phyloP scores from a whole-genome alignment of 2,329 filamentous ascomycete genomes.

The Ophiostoma fasciatum region DNA sequence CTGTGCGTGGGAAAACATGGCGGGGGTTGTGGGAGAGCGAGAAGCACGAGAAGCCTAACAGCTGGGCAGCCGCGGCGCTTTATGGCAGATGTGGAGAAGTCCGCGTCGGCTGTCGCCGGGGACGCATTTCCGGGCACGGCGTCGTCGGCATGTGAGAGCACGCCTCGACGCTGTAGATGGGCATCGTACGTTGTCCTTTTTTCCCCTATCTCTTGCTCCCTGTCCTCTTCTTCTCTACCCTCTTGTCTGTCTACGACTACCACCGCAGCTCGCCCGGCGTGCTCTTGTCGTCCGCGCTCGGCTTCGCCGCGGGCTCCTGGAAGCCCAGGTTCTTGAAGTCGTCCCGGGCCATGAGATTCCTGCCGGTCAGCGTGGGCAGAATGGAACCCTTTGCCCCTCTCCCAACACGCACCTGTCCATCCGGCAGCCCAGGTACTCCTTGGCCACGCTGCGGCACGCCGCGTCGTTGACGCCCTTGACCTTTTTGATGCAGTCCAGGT shows the following conservation, averaged over 20 bases:
- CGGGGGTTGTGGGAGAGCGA: too few species aligned
- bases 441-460: slow-evolving; percentile 72
- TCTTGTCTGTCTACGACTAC: slow-evolving; percentile 12
- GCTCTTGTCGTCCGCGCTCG: slow-evolving; percentile 14
- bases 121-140: too few species aligned
- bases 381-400: slow-evolving; percentile 5
- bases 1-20: too few species aligned
- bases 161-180: too few species aligned
- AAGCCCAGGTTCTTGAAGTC: slow-evolving; percentile 92
- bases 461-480: slow-evolving; percentile 73
- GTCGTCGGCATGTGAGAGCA: too few species aligned
- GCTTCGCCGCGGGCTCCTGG: slow-evolving; percentile 25
- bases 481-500: slow-evolving; percentile 76
- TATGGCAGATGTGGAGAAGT: too few species aligned
- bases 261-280: slow-evolving; percentile 20
- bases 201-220: neutral
- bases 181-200: too few species aligned
- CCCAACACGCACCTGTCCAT: slow-evolving; percentile 67
- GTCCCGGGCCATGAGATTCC: slow-evolving; percentile 91
- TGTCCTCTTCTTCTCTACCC: neutral
- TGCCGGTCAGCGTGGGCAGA: slow-evolving; percentile 18
- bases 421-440: slow-evolving; percentile 75
- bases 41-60: too few species aligned
- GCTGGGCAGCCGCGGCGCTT: too few species aligned
- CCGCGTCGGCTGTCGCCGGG: too few species aligned